Evolutionary conservation across 1,139 yeast genomes (phyloP), one percentile per base, ranked within the genome.

Genomic region (Petasospora fabianii): DNA sequence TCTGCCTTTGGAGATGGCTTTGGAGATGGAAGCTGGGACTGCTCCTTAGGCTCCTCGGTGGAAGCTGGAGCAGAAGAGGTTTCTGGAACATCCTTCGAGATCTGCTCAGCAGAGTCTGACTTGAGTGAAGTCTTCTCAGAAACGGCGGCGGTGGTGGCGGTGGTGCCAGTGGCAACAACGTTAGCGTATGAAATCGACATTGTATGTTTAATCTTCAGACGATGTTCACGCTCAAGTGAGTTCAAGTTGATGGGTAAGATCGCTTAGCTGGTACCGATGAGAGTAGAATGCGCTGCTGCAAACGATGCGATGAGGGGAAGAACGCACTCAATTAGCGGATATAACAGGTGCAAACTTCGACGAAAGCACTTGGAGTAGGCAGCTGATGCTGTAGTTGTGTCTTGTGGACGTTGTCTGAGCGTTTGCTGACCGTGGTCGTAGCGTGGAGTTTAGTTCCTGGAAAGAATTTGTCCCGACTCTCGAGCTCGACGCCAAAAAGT

Each of bases 21-120:
- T 53, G 53, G 59, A 27, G 55, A 49, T 11, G 56, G 58, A n/a
- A 43, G 43, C 17, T 47, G 50, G 11, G 39, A 26, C 36, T 46
- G 48, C 10, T 41, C 51, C 27, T 42, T 39, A 2, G 43, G 12
- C 22, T 39, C 40, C 18, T 34, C 41, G 6, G n/a, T 18, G n/a
- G n/a, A n/a, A n/a, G n/a, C n/a, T n/a, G n/a, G n/a, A n/a, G n/a
- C n/a, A n/a, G n/a, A n/a, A 18, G 35, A 20, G n/a, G 24, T n/a
- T 15, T 41, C 38, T 4, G 33, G 13, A 30, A 35, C 6, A 26
- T 32, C 19, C 22, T 40, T 30, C 24, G 48, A 19, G n/a, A 38
- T 40, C 14, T 44, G 30, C 24, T 51, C 48, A 19, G 42, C 46
- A 34, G 28, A n/a, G n/a, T 26, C 28, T 13, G 28, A 16, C 28